A percentile compares a stretch with the other conserved stretches of the same genome.
Evolutionary conservation across 305 asterid species (phyloP).

Genomic region (Euphrasia arctica): DNA sequence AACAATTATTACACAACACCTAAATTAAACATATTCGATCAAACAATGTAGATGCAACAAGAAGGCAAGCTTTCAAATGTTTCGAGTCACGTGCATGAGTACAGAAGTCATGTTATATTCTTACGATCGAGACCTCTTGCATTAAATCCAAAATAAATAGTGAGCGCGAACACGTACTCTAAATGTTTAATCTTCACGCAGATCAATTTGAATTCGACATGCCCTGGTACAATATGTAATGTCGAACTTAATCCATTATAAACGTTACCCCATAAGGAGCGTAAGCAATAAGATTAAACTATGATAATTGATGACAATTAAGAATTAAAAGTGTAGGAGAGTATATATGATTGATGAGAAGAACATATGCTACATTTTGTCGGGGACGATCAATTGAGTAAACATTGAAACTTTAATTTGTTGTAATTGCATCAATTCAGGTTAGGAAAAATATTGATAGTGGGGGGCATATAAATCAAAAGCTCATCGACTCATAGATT

Average conservation of each 20-base stretch:
- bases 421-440: conserved; percentile 53
- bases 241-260: too few species aligned
- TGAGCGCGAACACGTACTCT: too few species aligned
- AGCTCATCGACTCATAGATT: conserved; percentile 22
- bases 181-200: too few species aligned
- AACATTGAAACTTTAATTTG: conserved; percentile 13
- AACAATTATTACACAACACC: too few species aligned
- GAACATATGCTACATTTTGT: conserved; percentile 33
- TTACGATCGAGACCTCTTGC: too few species aligned
- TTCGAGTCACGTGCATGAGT: too few species aligned
- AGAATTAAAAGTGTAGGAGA: conserved; percentile 28
- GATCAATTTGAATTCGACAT: too few species aligned
- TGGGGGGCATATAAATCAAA: conserved; percentile 20
- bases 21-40: not conserved
- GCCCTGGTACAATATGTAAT: too few species aligned
- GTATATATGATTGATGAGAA: conserved; percentile 33
- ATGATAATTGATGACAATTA: conserved; percentile 28
- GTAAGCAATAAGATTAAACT: not conserved
- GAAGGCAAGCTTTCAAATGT: not conserved
- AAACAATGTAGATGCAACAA: not conserved
- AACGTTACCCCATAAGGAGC: not conserved
- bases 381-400: conserved; percentile 28
- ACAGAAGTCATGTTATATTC: too few species aligned
- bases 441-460: conserved; percentile 28
- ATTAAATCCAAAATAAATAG: too few species aligned